Evolutionary conservation across 441 rosid genomes (phyloP).

Genomic region (Pelargonium australe): DNA sequence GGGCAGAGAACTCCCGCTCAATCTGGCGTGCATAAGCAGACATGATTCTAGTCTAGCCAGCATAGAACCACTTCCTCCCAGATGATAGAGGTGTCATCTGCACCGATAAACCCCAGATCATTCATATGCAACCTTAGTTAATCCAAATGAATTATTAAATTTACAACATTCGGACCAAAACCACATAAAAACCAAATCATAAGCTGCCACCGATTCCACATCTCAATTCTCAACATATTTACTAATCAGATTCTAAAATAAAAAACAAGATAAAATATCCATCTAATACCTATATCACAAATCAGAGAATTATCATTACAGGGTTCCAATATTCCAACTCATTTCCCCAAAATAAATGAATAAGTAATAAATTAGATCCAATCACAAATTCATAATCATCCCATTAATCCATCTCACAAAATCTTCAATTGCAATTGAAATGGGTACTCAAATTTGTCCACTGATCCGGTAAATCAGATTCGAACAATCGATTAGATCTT

Average conservation of each 20-base stretch:
- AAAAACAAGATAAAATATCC: not conserved
- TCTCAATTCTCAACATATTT: not conserved
- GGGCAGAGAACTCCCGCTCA: slow-evolving; percentile 65
- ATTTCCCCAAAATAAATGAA: not conserved
- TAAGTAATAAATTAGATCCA: not conserved
- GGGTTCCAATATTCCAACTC: not conserved
- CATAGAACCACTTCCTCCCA: slow-evolving; percentile 21
- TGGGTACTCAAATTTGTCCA: not conserved
- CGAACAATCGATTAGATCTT: not conserved
- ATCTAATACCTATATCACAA: not conserved
- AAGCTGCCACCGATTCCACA: not conserved
- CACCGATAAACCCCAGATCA: slow-evolving; percentile 7
- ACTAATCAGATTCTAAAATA: not conserved
- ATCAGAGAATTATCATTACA: not conserved
- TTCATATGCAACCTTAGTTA: not conserved
- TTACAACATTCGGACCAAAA: not conserved
- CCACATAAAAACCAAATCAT: not conserved
- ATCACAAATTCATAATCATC: not conserved
- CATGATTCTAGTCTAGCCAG: slow-evolving; percentile 32
- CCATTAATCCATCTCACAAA: not conserved
- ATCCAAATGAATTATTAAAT: not conserved
- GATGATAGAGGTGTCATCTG: slow-evolving; percentile 25
- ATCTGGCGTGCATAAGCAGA: slow-evolving; percentile 69
- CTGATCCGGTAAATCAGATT: not conserved
- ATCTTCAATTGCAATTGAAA: not conserved